A percentile compares a stretch with the other conserved stretches of the same genome.
Evolutionary conservation across 176 grass and related monocot genomes (phyloP).

Genomic region (Phyllostachys edulis): DNA sequence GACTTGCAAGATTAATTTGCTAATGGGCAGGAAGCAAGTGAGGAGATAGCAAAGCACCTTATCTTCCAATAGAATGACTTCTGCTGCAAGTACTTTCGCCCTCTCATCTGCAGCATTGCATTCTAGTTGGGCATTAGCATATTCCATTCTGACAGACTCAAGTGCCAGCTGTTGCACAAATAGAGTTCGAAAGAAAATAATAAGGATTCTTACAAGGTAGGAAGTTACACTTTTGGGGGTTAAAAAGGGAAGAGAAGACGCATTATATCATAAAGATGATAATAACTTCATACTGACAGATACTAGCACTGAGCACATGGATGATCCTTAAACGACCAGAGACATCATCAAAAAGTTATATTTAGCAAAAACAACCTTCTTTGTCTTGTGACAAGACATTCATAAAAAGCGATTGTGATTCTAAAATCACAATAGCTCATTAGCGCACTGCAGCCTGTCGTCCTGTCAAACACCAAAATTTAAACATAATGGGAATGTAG

Average conservation of each 20-base stretch:
- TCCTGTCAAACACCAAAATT: conserved; percentile 8
- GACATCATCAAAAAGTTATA: not conserved
- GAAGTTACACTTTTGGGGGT: not conserved
- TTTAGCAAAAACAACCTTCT: not conserved
- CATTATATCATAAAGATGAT: not conserved
- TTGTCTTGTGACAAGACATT: not conserved
- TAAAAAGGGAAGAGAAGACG: not conserved
- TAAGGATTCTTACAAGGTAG: conserved; percentile 15
- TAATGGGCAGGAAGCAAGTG: conserved; percentile 9
- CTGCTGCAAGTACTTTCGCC: conserved; percentile 89
- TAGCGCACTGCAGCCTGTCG: not conserved
- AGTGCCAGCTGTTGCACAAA: conserved; percentile 72
- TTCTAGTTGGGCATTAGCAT: conserved; percentile 86
- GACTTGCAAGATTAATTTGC: conserved; percentile 35
- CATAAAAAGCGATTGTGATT: not conserved
- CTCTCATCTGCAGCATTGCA: conserved; percentile 98
- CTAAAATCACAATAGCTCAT: conserved; percentile 1
- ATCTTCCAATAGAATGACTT: conserved; percentile 98
- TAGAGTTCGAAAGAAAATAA: not conserved
- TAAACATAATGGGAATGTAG: not conserved
- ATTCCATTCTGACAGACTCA: conserved; percentile 73
- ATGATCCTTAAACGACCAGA: not conserved
- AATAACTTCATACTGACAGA: not conserved
- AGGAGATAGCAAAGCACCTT: conserved; percentile 63
- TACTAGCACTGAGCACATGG: not conserved